Evolutionary conservation across 129 eudicot species (phyloP).

Genomic region (Heracleum sosnowskyi): DNA sequence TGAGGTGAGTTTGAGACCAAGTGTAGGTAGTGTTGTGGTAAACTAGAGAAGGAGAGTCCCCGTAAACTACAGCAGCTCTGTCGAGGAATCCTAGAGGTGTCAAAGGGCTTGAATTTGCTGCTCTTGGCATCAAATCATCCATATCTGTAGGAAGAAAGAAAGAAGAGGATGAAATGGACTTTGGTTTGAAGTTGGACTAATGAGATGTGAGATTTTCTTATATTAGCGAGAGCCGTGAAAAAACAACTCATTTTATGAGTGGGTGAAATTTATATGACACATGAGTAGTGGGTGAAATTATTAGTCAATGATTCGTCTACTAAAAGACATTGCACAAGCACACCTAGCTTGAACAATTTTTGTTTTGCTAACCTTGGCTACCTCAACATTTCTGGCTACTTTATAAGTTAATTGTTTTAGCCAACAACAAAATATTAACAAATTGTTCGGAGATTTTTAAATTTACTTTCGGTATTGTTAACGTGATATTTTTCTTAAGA

Average conservation of each 20-base stretch:
- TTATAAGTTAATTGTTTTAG: too few relatives aligned
- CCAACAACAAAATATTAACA: too few relatives aligned
- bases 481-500: too few relatives aligned
- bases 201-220: not conserved
- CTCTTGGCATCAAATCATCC: constrained; percentile 21
- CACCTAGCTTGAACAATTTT: too few relatives aligned
- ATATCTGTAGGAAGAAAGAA: not conserved
- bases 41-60: constrained; percentile 44
- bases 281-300: too few relatives aligned
- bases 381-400: too few relatives aligned
- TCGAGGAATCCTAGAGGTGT: constrained; percentile 60
- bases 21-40: constrained; percentile 40
- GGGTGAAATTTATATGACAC: not conserved
- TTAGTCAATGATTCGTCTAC: too few relatives aligned
- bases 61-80: constrained; percentile 54
- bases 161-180: not conserved
- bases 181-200: not conserved
- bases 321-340: too few relatives aligned
- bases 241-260: not conserved
- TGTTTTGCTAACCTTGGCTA: too few relatives aligned
- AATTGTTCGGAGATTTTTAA: too few relatives aligned
- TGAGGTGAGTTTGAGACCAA: constrained; percentile 43
- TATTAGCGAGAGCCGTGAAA: not conserved
- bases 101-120: constrained; percentile 52
- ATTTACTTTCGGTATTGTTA: too few relatives aligned